Conservation (phyloP, 2,329 filamentous ascomycete species). For the Macrophomina tecta region DNA sequence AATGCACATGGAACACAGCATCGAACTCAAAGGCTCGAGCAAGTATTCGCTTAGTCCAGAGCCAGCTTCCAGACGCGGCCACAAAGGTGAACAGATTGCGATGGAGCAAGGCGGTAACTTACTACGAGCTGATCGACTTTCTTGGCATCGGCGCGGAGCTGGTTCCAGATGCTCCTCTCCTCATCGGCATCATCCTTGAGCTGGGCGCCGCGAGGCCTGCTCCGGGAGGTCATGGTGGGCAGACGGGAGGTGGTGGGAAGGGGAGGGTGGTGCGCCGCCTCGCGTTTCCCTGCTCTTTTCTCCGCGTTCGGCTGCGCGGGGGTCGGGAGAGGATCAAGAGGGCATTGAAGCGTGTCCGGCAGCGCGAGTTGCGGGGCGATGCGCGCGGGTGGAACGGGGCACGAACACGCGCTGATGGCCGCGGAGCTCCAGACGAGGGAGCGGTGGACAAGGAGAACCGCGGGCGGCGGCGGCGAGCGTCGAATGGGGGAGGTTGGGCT, state of each 20-base stretch:
- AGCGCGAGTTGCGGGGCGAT: not conserved
- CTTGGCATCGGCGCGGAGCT: constrained; percentile 53
- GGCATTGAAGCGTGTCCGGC: constrained; percentile 4
- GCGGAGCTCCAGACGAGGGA: not conserved
- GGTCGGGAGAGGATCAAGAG: constrained; percentile 12
- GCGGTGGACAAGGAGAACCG: not conserved
- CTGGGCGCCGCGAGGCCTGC: constrained; percentile 49
- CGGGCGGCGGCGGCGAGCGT: not conserved
- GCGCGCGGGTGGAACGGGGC: not conserved
- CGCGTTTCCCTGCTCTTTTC: constrained; percentile 25
- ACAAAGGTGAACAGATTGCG: not conserved
- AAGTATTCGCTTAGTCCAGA: not conserved
- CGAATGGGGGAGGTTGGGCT: not conserved
- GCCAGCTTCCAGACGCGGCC: not conserved
- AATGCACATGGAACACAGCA: not conserved
- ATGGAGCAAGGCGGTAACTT: constrained; percentile 35
- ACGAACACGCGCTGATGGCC: not conserved
- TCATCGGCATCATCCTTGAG: constrained; percentile 58
- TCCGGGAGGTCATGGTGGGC: constrained; percentile 52
- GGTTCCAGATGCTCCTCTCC: constrained; percentile 56
- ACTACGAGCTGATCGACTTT: constrained; percentile 55
- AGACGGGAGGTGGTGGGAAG: not conserved
- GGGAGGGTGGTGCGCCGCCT: constrained; percentile 3
- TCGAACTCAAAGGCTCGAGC: not conserved
- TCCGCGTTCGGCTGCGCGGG: constrained; percentile 21